These are phyloP conservation scores for Pythium pyrilobum DNA, from an alignment of 352 stramenopile species.

Conservation along the genomic window DNA sequence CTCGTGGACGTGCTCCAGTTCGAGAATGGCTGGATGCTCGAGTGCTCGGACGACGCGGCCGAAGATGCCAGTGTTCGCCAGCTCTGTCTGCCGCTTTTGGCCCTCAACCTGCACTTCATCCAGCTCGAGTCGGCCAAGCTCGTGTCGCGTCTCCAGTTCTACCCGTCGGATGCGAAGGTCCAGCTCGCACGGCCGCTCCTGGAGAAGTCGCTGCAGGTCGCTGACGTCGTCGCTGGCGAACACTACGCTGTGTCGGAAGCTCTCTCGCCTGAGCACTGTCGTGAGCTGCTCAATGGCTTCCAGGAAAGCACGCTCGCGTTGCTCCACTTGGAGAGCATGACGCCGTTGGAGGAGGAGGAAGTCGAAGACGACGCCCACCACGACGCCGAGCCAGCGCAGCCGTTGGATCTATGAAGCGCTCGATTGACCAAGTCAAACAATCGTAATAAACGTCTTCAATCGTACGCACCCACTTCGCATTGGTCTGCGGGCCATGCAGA, in stretches of 20 bases:
- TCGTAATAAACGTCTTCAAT: no score
- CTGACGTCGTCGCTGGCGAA: constrained; percentile 73
- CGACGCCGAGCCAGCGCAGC: background rate
- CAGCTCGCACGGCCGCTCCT: constrained; percentile 54
- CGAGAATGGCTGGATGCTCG: constrained; percentile 65
- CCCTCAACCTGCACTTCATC: constrained; percentile 74
- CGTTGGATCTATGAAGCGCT: constrained; percentile 2
- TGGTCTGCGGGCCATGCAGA: no score
- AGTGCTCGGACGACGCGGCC: constrained; percentile 37
- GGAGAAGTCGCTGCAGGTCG: constrained; percentile 71
- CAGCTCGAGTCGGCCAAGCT: constrained; percentile 71
- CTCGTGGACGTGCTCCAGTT: constrained; percentile 78
- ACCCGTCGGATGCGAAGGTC: constrained; percentile 45
- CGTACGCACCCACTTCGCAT: no score
- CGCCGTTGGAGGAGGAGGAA: constrained; percentile 10
- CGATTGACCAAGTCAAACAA: no score
- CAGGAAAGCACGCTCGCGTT: constrained; percentile 65
- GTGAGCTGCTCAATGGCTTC: constrained; percentile 59
- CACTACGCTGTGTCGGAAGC: constrained; percentile 63
- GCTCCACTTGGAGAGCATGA: constrained; percentile 36
- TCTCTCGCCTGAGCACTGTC: constrained; percentile 57
- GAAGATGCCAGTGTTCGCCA: constrained; percentile 41
- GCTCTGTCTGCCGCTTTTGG: constrained; percentile 58
- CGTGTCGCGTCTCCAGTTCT: constrained; percentile 65
- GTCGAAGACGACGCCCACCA: constrained; percentile 2